Conservation (phyloP, 2,329 filamentous ascomycete species). For the Chaetomiaceae sp. region DNA sequence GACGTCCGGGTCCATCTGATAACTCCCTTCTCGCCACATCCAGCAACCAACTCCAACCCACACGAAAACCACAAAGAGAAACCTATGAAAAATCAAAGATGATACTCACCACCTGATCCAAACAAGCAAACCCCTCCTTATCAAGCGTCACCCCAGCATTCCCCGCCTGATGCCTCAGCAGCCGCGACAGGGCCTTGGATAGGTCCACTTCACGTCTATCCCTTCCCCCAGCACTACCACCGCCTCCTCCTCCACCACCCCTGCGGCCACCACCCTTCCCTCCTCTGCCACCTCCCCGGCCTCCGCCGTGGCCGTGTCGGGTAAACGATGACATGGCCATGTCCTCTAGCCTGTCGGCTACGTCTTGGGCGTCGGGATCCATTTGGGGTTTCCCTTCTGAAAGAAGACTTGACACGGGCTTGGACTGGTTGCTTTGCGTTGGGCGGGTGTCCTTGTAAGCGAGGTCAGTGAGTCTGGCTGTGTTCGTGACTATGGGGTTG, state of each 20-base stretch:
- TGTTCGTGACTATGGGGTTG: background rate
- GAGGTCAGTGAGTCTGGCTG: background rate
- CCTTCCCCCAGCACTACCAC: slow-evolving; percentile 32
- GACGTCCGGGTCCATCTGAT: too few relatives aligned
- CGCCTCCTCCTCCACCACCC: slow-evolving; percentile 21
- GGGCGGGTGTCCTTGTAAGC: too few relatives aligned
- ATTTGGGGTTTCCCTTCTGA: background rate
- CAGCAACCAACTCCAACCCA: background rate
- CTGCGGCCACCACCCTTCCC: slow-evolving; percentile 29
- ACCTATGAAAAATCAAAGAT: too few relatives aligned
- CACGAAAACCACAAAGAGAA: background rate
- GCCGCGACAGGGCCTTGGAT: slow-evolving; percentile 50
- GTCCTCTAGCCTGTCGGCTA: slow-evolving; percentile 20
- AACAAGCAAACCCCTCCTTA: slow-evolving; percentile 53
- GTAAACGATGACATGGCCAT: slow-evolving; percentile 11
- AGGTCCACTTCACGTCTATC: slow-evolving; percentile 44
- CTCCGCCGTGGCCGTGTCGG: slow-evolving; percentile 14
- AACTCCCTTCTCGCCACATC: background rate
- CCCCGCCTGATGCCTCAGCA: slow-evolving; percentile 54
- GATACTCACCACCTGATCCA: slow-evolving; percentile 55
- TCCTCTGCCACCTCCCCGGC: slow-evolving; percentile 13
- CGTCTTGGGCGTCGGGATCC: background rate
- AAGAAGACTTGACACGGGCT: too few relatives aligned
- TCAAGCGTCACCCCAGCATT: slow-evolving; percentile 56
- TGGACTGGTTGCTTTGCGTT: too few relatives aligned